Conservation (phyloP, 306 rosid genomes). For the Cucurbita pepo region DNA sequence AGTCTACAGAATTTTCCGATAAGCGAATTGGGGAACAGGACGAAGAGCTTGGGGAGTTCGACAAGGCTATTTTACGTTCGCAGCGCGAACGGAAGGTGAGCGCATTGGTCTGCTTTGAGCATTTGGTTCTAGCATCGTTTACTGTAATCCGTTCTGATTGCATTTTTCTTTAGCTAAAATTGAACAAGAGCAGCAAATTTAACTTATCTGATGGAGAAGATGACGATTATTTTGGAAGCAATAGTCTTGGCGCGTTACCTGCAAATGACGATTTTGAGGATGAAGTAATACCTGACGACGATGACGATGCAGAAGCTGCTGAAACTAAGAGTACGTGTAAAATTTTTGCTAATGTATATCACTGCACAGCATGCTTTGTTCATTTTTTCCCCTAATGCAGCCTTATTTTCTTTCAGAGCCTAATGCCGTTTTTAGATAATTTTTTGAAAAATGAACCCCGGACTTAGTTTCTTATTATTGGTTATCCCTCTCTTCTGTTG, state of each 20-base stretch:
- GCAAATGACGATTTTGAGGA: slow-evolving; percentile 76
- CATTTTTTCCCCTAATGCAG: not conserved
- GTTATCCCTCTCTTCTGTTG: not conserved
- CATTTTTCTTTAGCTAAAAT: slow-evolving; percentile 29
- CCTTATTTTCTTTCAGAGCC: not conserved
- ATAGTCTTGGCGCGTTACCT: slow-evolving; percentile 32
- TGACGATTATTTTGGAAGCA: slow-evolving; percentile 27
- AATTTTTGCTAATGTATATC: not conserved
- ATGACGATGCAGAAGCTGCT: slow-evolving; percentile 8
- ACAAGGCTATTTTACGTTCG: slow-evolving; percentile 64
- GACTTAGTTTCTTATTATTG: not conserved
- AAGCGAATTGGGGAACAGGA: slow-evolving; percentile 69
- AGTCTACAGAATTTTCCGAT: slow-evolving; percentile 50
- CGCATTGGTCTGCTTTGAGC: not conserved
- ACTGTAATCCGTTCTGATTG: not conserved
- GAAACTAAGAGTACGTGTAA: slow-evolving; percentile 9
- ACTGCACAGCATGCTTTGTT: not conserved
- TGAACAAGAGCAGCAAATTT: slow-evolving; percentile 55
- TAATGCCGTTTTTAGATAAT: not conserved
- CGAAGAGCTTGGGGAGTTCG: slow-evolving; percentile 59
- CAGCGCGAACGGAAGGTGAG: slow-evolving; percentile 54
- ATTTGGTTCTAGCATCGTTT: not conserved
- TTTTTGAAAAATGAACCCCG: not conserved
- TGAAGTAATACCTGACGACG: slow-evolving; percentile 36
- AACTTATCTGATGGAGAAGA: slow-evolving; percentile 80